Base-by-base conservation (phyloP, 2,329 filamentous ascomycete species). In the Alternaria sp. region DNA sequence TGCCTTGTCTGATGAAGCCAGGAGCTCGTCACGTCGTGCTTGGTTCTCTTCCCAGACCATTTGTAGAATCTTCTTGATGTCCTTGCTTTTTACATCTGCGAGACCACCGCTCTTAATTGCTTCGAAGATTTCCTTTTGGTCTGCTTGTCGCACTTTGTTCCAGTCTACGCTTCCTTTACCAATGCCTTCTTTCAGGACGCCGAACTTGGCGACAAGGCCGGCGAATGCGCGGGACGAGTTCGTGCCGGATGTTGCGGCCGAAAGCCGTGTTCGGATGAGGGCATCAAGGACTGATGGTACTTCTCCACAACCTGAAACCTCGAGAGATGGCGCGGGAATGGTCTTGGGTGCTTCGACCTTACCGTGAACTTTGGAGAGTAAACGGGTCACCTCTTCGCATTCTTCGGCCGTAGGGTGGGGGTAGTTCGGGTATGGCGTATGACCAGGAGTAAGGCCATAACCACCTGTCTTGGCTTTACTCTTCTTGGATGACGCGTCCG, bases 161-260 rank as follows among this genome's bases (percentile, higher is more conserved):
- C 91, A 94, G 73, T 93, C 83, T 8, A 93, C 89, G 56, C 89
- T 92, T 3, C 89, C 90, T 67, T 89, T 88, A 5, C 90, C 90
- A 10, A 90, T 80, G 7, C 90, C 88, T 43, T 85, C 82, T 32
- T 87, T 75, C 4, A 90, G 79, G 18, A 87, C 82, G 1, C 91
- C 90, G 64, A 90, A 93, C 34, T 80, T 84, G 18, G 85, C 72
- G 3, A 90, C 86, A 0, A 95, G 82, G 0, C 88, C 89, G 60
- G 84, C 81, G 63, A 94, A 87, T 6, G 91, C 90, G 41, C 82
- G 84, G 20, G 87, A 87, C 0, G 91, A 89, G 44, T 90, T 90
- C 16, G 76, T 82, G 49, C 82, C 82, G 0, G 84, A 85, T 0
- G 88, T 90, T 38, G 87, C 86, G 25, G 87, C 87, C 56, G 85